phyloP scores from a whole-genome alignment of 306 rosid species.

The Benincasa hispida region DNA sequence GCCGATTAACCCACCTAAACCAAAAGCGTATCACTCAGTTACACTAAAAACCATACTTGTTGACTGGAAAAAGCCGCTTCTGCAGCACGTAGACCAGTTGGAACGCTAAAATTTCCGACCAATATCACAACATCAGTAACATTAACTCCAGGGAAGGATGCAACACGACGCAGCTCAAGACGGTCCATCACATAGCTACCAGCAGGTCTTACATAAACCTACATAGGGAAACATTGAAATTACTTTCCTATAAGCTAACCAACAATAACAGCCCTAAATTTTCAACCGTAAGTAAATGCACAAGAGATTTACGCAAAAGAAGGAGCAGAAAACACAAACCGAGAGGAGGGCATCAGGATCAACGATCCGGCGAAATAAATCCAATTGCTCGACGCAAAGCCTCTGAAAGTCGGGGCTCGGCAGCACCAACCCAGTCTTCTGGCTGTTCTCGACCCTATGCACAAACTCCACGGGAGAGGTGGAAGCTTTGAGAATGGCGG shows the following conservation, averaged over 20 bases:
- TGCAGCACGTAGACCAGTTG: constrained; percentile 65
- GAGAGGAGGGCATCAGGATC: constrained; percentile 57
- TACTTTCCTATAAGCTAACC: neutral
- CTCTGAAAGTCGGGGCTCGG: constrained; percentile 71
- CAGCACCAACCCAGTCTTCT: constrained; percentile 33
- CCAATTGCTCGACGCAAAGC: constrained; percentile 62
- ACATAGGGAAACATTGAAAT: neutral
- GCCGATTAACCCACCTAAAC: neutral
- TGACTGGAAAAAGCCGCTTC: constrained; percentile 60
- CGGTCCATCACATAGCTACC: constrained; percentile 97
- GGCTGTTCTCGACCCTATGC: constrained; percentile 40
- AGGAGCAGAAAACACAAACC: constrained; percentile 22
- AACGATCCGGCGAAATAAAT: constrained; percentile 70
- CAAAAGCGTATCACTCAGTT: neutral
- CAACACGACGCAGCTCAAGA: constrained; percentile 76
- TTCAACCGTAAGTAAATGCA: neutral
- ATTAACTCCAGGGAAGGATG: constrained; percentile 40
- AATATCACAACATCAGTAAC: constrained; percentile 52
- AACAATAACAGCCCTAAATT: neutral
- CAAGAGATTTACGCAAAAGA: neutral
- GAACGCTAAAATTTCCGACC: constrained; percentile 53
- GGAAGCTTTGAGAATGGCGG: constrained; percentile 65
- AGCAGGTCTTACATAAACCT: constrained; percentile 97
- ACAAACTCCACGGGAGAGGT: constrained; percentile 71
- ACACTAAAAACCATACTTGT: constrained; percentile 30